Evolutionary conservation across 2,329 filamentous ascomycete species (phyloP).

Genomic region (Pseudonectria buxi): DNA sequence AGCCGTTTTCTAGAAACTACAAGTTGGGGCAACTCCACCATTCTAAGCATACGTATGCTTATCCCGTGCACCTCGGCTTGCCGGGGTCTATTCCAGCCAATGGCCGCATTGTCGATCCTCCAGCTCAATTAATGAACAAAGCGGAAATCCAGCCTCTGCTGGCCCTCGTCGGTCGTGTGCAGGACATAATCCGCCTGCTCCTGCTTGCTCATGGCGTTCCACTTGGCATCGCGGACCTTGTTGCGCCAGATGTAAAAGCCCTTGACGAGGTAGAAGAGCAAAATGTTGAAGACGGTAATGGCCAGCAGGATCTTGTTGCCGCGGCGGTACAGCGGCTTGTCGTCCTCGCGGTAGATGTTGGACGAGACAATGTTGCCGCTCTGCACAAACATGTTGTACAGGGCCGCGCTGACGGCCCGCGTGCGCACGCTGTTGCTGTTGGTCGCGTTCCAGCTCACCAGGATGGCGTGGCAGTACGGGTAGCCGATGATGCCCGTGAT

Average conservation of each 20-base stretch:
- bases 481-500: slow-evolving; percentile 36
- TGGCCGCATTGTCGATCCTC: too few relatives aligned
- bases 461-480: slow-evolving; percentile 37
- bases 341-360: slow-evolving; percentile 42
- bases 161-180: slow-evolving; percentile 45
- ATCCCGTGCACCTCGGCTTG: too few relatives aligned
- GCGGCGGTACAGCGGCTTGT: slow-evolving; percentile 44
- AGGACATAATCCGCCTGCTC: slow-evolving; percentile 42
- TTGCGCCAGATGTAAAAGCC: slow-evolving; percentile 43
- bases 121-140: slow-evolving; percentile 46
- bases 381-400: slow-evolving; percentile 54
- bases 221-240: slow-evolving; percentile 33
- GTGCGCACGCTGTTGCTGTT: slow-evolving; percentile 58
- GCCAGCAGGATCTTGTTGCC: slow-evolving; percentile 45
- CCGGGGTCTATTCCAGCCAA: too few relatives aligned
- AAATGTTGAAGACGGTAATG: slow-evolving; percentile 41
- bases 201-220: slow-evolving; percentile 37
- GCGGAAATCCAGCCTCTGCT: slow-evolving; percentile 48
- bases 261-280: slow-evolving; percentile 38
- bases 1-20: too few relatives aligned
- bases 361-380: slow-evolving; percentile 35
- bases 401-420: slow-evolving; percentile 51
- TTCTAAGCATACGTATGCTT: too few relatives aligned
- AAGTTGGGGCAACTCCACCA: background rate
- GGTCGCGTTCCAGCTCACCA: slow-evolving; percentile 53